These are phyloP conservation scores for Solanum lycopersicoides DNA, from an alignment of 257 asterid species.

Conservation along the genomic window DNA sequence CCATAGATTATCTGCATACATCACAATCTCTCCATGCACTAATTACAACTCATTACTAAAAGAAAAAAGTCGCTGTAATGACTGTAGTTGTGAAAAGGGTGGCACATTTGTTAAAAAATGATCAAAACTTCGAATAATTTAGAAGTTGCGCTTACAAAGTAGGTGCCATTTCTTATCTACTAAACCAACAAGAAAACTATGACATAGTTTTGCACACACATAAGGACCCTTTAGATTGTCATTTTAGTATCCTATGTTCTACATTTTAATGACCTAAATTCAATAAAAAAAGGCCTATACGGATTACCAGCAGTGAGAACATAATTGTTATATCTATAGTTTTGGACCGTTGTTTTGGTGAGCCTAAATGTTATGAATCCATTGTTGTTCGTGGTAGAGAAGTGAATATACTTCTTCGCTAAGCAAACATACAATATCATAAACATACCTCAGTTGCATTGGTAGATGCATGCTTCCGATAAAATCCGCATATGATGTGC, in stretches of 20 bases:
- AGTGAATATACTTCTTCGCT: neutral
- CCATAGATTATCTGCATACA: neutral
- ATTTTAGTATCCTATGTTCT: neutral
- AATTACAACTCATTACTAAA: neutral
- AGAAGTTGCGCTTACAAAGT: neutral
- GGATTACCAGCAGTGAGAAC: neutral
- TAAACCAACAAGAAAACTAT: neutral
- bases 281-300: neutral
- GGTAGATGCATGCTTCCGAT: slow-evolving; percentile 79
- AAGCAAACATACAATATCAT: neutral
- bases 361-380: neutral
- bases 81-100: neutral
- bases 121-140: neutral
- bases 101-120: neutral
- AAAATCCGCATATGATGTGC: slow-evolving; percentile 91
- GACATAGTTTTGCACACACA: neutral
- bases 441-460: slow-evolving; percentile 72
- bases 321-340: neutral
- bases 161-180: neutral
- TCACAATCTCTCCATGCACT: neutral
- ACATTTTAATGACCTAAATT: neutral
- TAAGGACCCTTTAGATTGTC: neutral
- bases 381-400: neutral
- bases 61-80: neutral
- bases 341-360: neutral